A percentile compares a stretch with the other conserved stretches of the same genome.
Evolutionary conservation across 805 yeast species (phyloP).

Genomic region (Metschnikowia matae): DNA sequence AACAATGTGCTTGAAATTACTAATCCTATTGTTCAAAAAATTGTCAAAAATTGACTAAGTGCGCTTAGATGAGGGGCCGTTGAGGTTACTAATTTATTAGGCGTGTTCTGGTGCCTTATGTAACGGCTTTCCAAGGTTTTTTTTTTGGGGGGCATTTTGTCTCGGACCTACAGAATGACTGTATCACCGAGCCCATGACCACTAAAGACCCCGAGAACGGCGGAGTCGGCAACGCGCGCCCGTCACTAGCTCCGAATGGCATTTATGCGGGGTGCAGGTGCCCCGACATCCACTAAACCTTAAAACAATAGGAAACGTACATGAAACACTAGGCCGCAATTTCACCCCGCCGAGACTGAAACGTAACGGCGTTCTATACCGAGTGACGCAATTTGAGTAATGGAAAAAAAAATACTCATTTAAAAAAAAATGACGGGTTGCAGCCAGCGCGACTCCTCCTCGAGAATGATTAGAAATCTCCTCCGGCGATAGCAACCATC

Average conservation of each 20-base stretch:
- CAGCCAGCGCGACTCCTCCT: background rate
- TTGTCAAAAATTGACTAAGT: background rate
- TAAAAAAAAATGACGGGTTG: background rate
- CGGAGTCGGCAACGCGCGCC: background rate
- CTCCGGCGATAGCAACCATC: background rate
- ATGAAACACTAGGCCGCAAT: background rate
- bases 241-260: background rate
- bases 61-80: background rate
- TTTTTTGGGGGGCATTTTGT: background rate
- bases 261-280: background rate
- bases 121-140: background rate
- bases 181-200: background rate
- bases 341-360: background rate
- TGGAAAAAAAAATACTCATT: background rate
- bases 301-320: background rate
- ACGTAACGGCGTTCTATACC: background rate
- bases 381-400: background rate
- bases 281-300: background rate
- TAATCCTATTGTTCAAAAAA: no score
- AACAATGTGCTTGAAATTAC: background rate
- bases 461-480: background rate
- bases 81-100: background rate
- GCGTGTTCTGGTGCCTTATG: background rate
- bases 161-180: background rate
- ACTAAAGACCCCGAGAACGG: background rate